phyloP scores from a whole-genome alignment of 2,329 filamentous ascomycete genomes.

The Thermomyces lanuginosus region DNA sequence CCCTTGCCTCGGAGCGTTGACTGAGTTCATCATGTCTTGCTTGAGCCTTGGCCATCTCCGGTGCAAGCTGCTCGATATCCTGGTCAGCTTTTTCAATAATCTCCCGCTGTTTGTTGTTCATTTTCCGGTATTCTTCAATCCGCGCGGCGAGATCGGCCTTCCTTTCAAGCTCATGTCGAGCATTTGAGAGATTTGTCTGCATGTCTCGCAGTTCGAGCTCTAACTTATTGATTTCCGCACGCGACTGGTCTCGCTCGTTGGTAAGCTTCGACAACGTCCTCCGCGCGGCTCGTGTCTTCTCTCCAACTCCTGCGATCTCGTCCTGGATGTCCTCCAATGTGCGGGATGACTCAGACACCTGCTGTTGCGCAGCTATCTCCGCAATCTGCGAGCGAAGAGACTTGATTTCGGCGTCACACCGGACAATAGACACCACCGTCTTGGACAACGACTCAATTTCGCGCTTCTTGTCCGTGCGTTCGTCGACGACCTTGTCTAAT shows the following conservation, averaged over 20 bases:
- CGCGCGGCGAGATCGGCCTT: constrained; percentile 55
- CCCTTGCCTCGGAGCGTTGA: constrained; percentile 52
- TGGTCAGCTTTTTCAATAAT: constrained; percentile 52
- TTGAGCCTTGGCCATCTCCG: constrained; percentile 59
- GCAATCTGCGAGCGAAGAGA: constrained; percentile 58
- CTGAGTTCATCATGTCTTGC: constrained; percentile 61
- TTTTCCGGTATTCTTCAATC: constrained; percentile 55
- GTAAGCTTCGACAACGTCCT: constrained; percentile 48
- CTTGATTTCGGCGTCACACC: constrained; percentile 54
- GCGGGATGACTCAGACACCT: constrained; percentile 46
- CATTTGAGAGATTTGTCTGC: constrained; percentile 53
- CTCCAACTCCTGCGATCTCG: constrained; percentile 49
- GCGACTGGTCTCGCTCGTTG: constrained; percentile 54
- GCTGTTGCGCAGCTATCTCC: constrained; percentile 59
- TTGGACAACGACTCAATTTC: constrained; percentile 63
- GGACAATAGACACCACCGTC: constrained; percentile 58
- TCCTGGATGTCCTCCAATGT: constrained; percentile 74
- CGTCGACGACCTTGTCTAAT: constrained; percentile 49
- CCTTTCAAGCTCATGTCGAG: constrained; percentile 62
- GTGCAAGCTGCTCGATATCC: constrained; percentile 57
- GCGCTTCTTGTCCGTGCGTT: constrained; percentile 46
- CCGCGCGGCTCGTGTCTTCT: constrained; percentile 51
- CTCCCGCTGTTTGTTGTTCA: constrained; percentile 52
- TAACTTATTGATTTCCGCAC: constrained; percentile 49
- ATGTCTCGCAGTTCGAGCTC: constrained; percentile 66